Evolutionary conservation across 192 early-diverging fungal genomes (phyloP).

Genomic region (Kappamyces sp.): DNA sequence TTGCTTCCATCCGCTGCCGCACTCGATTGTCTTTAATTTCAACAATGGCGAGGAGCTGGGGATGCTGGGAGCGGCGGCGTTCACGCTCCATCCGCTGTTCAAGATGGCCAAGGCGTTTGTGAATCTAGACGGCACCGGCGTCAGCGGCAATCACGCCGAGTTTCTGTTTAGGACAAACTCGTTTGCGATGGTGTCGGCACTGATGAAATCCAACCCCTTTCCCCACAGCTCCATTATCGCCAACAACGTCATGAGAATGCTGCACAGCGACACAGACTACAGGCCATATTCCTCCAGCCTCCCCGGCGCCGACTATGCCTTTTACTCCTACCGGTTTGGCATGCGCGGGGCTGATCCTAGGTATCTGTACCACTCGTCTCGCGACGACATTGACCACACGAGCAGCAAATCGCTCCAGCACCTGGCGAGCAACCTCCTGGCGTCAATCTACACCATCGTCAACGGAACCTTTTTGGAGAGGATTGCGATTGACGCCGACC

Average conservation of each 20-base stretch:
- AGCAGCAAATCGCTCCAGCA: slow-evolving; percentile 29
- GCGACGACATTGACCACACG: slow-evolving; percentile 33
- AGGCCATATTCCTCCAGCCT: slow-evolving; percentile 28
- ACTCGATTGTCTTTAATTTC: slow-evolving; percentile 35
- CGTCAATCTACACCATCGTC: slow-evolving; percentile 17
- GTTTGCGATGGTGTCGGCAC: slow-evolving; percentile 19
- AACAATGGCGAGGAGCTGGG: slow-evolving; percentile 46
- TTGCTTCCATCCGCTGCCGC: slow-evolving; percentile 6
- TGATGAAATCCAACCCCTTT: slow-evolving; percentile 23
- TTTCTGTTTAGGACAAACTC: slow-evolving; percentile 41
- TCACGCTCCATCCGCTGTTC: slow-evolving; percentile 37
- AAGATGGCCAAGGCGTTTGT: slow-evolving; percentile 34
- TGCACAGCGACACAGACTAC: slow-evolving; percentile 38
- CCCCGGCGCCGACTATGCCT: slow-evolving; percentile 44
- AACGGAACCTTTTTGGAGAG: background rate
- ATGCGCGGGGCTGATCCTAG: background rate
- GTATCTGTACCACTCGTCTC: slow-evolving; percentile 41
- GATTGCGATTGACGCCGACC: background rate
- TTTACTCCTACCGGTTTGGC: slow-evolving; percentile 24
- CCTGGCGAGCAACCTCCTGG: slow-evolving; percentile 39
- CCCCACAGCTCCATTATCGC: slow-evolving; percentile 41
- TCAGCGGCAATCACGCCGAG: slow-evolving; percentile 18
- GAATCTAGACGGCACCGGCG: slow-evolving; percentile 45
- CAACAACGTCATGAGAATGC: slow-evolving; percentile 30
- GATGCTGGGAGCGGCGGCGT: slow-evolving; percentile 31